Percentiles rank a stretch among this genome's conserved stretches.
These are phyloP conservation scores for Talaromyces verruculosus DNA, from an alignment of 2,329 filamentous ascomycete genomes.

Conservation along the genomic window DNA sequence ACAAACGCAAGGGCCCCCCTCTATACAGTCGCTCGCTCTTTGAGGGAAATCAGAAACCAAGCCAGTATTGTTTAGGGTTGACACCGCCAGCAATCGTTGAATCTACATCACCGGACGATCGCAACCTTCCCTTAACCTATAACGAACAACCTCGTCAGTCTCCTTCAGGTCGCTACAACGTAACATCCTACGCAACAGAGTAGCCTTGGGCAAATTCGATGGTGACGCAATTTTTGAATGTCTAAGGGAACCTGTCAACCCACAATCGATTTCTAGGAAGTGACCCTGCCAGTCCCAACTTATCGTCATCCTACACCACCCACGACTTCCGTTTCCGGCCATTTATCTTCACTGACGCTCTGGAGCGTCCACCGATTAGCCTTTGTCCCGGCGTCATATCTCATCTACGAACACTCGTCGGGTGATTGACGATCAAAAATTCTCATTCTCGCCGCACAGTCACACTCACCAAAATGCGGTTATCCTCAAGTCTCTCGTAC, in stretches of 20 bases:
- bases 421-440: neutral
- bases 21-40: constrained; percentile 9
- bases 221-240: constrained; percentile 10
- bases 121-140: constrained; percentile 3
- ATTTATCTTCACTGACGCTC: constrained; percentile 3
- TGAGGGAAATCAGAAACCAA: neutral
- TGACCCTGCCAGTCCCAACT: constrained; percentile 3
- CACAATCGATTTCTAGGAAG: constrained; percentile 8
- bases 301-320: constrained; percentile 7
- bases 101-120: neutral
- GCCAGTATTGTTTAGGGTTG: constrained; percentile 5
- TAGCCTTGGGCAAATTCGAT: constrained; percentile 12
- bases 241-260: constrained; percentile 14
- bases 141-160: neutral
- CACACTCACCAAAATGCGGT: constrained; percentile 30
- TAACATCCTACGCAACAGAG: constrained; percentile 14
- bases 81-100: neutral
- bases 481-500: constrained; percentile 35
- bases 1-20: constrained; percentile 4
- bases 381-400: neutral
- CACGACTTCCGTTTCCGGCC: constrained; percentile 20
- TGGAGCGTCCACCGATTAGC: constrained; percentile 14
- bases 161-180: constrained; percentile 3
- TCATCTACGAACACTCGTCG: neutral
- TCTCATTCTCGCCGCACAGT: neutral